Conservation (phyloP, 495 filamentous ascomycete species). For the Copromyces sp. region DNA sequence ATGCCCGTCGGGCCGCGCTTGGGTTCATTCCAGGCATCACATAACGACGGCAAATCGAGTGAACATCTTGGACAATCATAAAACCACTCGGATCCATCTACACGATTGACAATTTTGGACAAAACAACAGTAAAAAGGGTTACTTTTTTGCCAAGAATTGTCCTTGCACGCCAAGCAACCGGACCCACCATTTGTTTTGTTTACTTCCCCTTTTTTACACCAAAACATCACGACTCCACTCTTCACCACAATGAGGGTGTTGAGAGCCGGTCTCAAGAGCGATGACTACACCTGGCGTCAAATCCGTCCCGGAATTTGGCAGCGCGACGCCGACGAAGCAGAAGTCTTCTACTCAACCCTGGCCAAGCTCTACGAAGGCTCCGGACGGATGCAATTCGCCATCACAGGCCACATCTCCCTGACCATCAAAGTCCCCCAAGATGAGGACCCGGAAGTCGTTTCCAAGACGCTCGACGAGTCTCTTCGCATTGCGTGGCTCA, state of each 20-base stretch:
- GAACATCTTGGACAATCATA: neutral
- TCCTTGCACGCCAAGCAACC: neutral
- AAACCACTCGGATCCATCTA: neutral
- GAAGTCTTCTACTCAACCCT: constrained; percentile 34
- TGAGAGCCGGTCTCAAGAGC: neutral
- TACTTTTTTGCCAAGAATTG: neutral
- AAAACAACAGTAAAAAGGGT: neutral
- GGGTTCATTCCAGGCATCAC: neutral
- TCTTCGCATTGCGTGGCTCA: constrained; percentile 31
- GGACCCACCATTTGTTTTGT: neutral
- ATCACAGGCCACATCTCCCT: constrained; percentile 23
- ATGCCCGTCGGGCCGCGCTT: neutral
- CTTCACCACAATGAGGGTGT: neutral
- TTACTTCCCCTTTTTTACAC: neutral
- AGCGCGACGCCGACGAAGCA: constrained; percentile 35
- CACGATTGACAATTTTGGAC: neutral
- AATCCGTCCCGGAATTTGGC: constrained; percentile 20
- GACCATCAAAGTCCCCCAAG: neutral
- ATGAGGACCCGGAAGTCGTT: neutral
- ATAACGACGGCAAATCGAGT: neutral
- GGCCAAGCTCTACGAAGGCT: constrained; percentile 27
- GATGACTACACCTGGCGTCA: constrained; percentile 14
- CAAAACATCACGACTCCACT: neutral
- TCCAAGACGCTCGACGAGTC: constrained; percentile 15
- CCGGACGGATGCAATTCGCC: constrained; percentile 31